Conservation (phyloP, 176 grass and related monocot species). For the Triticum aestivum region IWGSC_CS_RefSeq_v2.1 NC_057797.1:591033406-591033905, state of each 20-base stretch:
- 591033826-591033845: constrained; percentile 32
- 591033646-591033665: constrained; percentile 63
- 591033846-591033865: constrained; percentile 58
- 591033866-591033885: constrained; percentile 73
- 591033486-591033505: constrained; percentile 75
- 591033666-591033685: constrained; percentile 78
- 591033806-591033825: constrained; percentile 30
- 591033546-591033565: constrained; percentile 47
- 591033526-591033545: constrained; percentile 72
- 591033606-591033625: constrained; percentile 78
- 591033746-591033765: constrained; percentile 54
- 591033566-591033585: constrained; percentile 12
- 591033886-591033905: constrained; percentile 88
- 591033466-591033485: constrained; percentile 63
- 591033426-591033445: constrained; percentile 73
- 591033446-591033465: constrained; percentile 64
- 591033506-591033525: constrained; percentile 81
- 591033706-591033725: constrained; percentile 78
- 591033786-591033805: constrained; percentile 32
- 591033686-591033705: constrained; percentile 68
- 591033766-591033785: constrained; percentile 52
- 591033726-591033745: constrained; percentile 69
- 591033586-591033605: constrained; percentile 53
- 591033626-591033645: constrained; percentile 78
- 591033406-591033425: constrained; percentile 68